These are phyloP conservation scores for Gonium pectorale DNA, from an alignment of 139 green algal species.

Conservation along the genomic window DNA sequence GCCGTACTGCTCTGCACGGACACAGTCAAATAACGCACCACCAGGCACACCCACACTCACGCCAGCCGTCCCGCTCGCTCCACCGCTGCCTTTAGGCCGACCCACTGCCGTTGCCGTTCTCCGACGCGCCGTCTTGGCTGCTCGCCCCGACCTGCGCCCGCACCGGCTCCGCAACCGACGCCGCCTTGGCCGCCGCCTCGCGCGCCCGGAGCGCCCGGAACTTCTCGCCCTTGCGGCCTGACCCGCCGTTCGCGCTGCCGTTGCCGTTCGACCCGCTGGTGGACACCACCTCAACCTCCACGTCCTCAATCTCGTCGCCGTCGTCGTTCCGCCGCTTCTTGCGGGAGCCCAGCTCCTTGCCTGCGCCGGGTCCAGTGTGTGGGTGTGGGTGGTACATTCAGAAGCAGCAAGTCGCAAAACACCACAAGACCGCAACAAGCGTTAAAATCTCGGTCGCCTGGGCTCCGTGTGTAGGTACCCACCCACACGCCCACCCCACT, in stretches of 20 bases:
- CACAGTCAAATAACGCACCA: too few relatives aligned
- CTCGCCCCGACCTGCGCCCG: background rate
- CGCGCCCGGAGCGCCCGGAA: slow-evolving; percentile 82
- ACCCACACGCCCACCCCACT: too few relatives aligned
- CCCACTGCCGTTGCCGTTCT: background rate
- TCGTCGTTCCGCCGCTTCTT: slow-evolving; percentile 50
- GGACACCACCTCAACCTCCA: slow-evolving; percentile 16
- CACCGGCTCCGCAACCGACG: background rate
- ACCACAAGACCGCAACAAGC: too few relatives aligned
- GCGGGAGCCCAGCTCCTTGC: slow-evolving; percentile 69
- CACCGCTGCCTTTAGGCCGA: background rate
- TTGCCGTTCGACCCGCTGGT: background rate
- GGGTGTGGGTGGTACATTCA: too few relatives aligned
- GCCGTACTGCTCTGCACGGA: too few relatives aligned
- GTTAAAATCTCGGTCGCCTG: too few relatives aligned
- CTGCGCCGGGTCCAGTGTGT: too few relatives aligned
- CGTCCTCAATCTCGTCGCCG: slow-evolving; percentile 42
- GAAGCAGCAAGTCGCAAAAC: too few relatives aligned
- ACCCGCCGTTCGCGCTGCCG: slow-evolving; percentile 6
- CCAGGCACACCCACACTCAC: too few relatives aligned
- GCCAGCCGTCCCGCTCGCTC: too few relatives aligned
- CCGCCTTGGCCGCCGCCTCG: slow-evolving; percentile 81
- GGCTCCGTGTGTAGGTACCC: too few relatives aligned
- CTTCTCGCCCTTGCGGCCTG: slow-evolving; percentile 69
- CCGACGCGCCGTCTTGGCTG: background rate